Percentiles rank a stretch among this genome's conserved stretches.
These are phyloP conservation scores for Rhizopus arrhizus DNA, from an alignment of 371 early-diverging fungal species.

Conservation along the genomic window DNA sequence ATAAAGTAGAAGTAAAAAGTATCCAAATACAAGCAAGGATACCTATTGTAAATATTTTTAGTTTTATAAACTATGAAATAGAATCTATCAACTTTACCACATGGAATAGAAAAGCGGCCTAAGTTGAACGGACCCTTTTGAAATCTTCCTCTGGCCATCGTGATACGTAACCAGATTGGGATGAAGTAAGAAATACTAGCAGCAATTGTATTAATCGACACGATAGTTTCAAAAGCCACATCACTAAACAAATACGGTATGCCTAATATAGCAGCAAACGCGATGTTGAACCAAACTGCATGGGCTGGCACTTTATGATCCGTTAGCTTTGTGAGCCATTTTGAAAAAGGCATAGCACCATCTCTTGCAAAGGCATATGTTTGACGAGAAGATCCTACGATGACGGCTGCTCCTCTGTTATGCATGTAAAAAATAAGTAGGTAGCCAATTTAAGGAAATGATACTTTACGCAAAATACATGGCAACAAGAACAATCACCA, in stretches of 20 bases:
- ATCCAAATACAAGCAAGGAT: slow-evolving; percentile 58
- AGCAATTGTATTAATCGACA: slow-evolving; percentile 71
- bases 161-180: slow-evolving; percentile 59
- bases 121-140: slow-evolving; percentile 28
- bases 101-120: slow-evolving; percentile 23
- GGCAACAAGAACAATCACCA: slow-evolving; percentile 56
- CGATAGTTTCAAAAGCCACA: slow-evolving; percentile 65
- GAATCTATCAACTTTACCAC: slow-evolving; percentile 7
- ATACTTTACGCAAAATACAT: slow-evolving; percentile 51
- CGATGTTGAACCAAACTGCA: slow-evolving; percentile 59
- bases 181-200: slow-evolving; percentile 71
- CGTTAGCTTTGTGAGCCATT: slow-evolving; percentile 34
- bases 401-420: slow-evolving; percentile 45
- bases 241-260: slow-evolving; percentile 48
- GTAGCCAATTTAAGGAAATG: not conserved
- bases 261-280: slow-evolving; percentile 45
- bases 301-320: slow-evolving; percentile 41
- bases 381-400: slow-evolving; percentile 61
- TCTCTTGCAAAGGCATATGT: slow-evolving; percentile 70
- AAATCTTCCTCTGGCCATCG: slow-evolving; percentile 47
- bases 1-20: slow-evolving; percentile 60
- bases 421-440: not conserved
- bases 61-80: too few species aligned
- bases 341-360: slow-evolving; percentile 53
- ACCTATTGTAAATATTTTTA: slow-evolving; percentile 16